Percentiles rank a stretch among this genome's conserved stretches.
These are phyloP conservation scores for Kitagawia praeruptora DNA, from an alignment of 129 eudicot species.

Conservation along the genomic window DNA sequence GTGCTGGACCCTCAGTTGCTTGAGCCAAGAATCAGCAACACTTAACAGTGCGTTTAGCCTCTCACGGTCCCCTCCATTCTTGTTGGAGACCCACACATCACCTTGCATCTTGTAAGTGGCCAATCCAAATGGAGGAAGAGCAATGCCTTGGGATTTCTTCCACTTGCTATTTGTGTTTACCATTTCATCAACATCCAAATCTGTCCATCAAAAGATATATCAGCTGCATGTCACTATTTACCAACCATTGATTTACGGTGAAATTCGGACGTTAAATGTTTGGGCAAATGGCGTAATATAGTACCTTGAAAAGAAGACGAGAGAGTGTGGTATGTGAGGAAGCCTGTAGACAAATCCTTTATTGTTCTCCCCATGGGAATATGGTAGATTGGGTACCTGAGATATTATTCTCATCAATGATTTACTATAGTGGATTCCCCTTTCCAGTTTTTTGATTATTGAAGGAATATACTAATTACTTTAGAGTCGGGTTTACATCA, in stretches of 20 bases:
- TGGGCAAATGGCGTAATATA: conserved; percentile 1
- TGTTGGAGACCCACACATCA: conserved; percentile 56
- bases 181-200: conserved; percentile 43
- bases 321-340: conserved; percentile 90
- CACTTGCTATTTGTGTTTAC: conserved; percentile 26
- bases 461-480: background rate
- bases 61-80: conserved; percentile 64
- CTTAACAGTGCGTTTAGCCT: conserved; percentile 51
- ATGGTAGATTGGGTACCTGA: conserved; percentile 97
- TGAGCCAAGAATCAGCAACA: conserved; percentile 92
- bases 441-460: background rate
- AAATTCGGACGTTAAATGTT: background rate
- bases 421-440: background rate
- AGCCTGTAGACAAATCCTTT: conserved; percentile 86
- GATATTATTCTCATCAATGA: conserved; percentile 15
- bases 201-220: conserved; percentile 22
- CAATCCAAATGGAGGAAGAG: conserved; percentile 69
- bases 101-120: conserved; percentile 97
- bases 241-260: background rate
- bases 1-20: conserved; percentile 77
- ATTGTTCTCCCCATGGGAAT: conserved; percentile 91
- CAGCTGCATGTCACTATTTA: background rate
- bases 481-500: background rate
- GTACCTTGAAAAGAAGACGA: conserved; percentile 96
- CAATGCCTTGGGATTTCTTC: conserved; percentile 47